A percentile compares a stretch with the other conserved stretches of the same genome.
Evolutionary conservation across 257 asterid genomes (phyloP).

Genomic region (Striga asiatica): DNA sequence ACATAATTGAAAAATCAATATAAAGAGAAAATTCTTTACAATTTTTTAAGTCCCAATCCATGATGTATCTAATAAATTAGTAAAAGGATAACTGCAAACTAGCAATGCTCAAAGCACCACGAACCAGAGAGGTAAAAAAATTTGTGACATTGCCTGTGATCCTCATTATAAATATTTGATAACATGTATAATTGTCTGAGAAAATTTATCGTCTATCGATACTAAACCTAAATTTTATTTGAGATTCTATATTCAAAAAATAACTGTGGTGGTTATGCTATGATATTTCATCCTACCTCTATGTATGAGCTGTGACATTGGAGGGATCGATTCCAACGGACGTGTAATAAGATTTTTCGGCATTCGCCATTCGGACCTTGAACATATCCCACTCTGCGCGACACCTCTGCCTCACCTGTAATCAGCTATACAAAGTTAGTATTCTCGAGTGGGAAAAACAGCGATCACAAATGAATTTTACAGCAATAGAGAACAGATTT

Average conservation of each 20-base stretch:
- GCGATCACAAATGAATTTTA: not conserved
- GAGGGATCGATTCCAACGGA: constrained; percentile 39
- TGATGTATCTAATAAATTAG: no score
- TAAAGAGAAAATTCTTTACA: no score
- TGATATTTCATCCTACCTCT: constrained; percentile 11
- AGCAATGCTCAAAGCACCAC: not conserved
- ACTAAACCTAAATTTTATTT: not conserved
- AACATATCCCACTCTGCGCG: constrained; percentile 69
- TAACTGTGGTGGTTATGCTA: constrained; percentile 6
- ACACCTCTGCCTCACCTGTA: constrained; percentile 67
- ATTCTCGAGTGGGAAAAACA: not conserved
- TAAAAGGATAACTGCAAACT: no score
- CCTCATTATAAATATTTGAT: not conserved
- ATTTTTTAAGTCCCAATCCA: no score
- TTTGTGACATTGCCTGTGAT: not conserved
- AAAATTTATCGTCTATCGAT: constrained; percentile 1
- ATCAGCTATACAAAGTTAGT: not conserved
- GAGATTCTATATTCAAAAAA: not conserved
- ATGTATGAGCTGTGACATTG: constrained; percentile 17
- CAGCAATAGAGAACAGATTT: not conserved
- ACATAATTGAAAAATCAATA: no score
- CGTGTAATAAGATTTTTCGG: constrained; percentile 52
- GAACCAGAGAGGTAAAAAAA: not conserved
- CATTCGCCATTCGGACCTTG: constrained; percentile 38
- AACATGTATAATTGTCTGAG: not conserved